Base-by-base conservation (phyloP, 148 eudicot genomes). In the Simmondsia chinensis region DNA sequence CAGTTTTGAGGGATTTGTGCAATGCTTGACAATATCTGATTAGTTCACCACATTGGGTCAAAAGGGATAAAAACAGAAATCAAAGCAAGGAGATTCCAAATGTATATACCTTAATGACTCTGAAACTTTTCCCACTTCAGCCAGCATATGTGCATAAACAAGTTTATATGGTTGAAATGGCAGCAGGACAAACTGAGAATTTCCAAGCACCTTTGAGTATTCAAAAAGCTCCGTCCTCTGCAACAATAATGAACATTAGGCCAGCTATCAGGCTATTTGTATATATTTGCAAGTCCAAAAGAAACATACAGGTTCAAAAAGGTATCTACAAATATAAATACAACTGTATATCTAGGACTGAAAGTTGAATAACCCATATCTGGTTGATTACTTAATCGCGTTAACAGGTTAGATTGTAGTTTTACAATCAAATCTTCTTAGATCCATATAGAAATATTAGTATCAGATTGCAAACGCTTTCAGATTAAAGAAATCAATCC, bases 151-250 rank as follows among this genome's bases (percentile, higher is more conserved):
- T 7, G 99, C 99, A 58, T 91, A 91, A 30, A 91, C 33, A 60
- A 81, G 66, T 63, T 91, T 91, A 52, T 85, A 91, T 20, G 99
- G 88, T 57, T 91, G 99, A 66, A 91, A 84, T 7, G 87, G 75
- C 21, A 72, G 73, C 50, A 86, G 73, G 52, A 66, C 65, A 63
- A 68, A 91, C 69, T 91, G 99, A 50, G 99, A 69, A 59, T 91
- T 91, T 33, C 99, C 99, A 33, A 83, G 77, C 56, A 80, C 70
- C 61, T 85, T 85, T 37, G 99, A 77, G 60, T 86, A 74, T 61
- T 91, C 99, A 73, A 65, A 82, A 16, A 86, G 64, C 70, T 85
- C 97, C 20, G 97, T 91, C 59, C 85, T 82, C 97, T 91, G 91
- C 69, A 46, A 38, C 53, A 56, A 18, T 6, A 41, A 13, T 4